phyloP scores from a whole-genome alignment of 2,329 filamentous ascomycete genomes.

The Fusarium cyanostomum region DNA sequence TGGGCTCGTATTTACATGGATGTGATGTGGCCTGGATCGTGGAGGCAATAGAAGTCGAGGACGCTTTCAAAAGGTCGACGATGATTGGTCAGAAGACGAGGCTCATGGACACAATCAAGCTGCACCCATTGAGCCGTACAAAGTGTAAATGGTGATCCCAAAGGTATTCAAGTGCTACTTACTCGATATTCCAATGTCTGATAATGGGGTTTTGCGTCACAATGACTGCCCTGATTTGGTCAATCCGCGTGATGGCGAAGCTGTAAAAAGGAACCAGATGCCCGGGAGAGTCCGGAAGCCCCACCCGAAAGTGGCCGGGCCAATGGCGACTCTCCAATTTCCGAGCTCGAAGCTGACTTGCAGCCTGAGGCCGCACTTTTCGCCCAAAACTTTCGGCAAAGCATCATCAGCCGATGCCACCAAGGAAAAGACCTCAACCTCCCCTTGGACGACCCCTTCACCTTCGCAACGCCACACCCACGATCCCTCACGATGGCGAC shows the following conservation, averaged over 20 bases:
- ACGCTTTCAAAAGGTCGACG: conserved; percentile 30
- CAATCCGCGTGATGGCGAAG: conserved; percentile 17
- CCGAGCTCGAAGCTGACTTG: conserved; percentile 49
- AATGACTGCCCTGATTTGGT: neutral
- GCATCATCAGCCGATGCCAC: conserved; percentile 51
- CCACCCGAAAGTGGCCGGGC: conserved; percentile 43
- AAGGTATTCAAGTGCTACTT: neutral
- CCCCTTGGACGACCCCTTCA: conserved; percentile 41
- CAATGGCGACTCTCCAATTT: conserved; percentile 61
- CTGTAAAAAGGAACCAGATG: conserved; percentile 28
- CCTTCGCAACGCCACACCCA: conserved; percentile 42
- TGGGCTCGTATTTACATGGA: neutral
- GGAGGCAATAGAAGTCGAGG: conserved; percentile 35
- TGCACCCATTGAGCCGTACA: conserved; percentile 21
- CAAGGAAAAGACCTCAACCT: conserved; percentile 61
- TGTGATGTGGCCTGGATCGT: neutral
- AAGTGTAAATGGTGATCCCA: neutral
- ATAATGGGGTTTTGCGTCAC: neutral
- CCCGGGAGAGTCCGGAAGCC: conserved; percentile 46
- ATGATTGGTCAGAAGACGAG: conserved; percentile 35
- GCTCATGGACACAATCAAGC: neutral
- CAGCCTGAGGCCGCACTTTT: conserved; percentile 56
- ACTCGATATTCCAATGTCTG: neutral
- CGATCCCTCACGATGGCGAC: conserved; percentile 66
- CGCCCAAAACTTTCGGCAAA: conserved; percentile 55